Evolutionary conservation across 768 basidiomycete species (phyloP).

Genomic region (Cyclocybe cylindracea): DNA sequence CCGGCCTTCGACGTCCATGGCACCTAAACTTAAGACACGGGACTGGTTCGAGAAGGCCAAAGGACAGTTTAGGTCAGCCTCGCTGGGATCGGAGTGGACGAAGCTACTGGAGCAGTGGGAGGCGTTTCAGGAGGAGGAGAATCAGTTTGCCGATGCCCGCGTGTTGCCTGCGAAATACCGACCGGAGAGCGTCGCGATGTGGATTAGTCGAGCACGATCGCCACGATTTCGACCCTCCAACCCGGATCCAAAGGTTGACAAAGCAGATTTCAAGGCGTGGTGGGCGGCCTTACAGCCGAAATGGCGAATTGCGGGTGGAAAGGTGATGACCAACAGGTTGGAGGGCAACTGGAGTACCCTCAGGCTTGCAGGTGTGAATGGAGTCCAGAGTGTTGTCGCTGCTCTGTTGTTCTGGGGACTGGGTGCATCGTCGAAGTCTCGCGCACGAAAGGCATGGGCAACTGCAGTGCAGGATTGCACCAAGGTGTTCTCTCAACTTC

Average conservation of each 20-base stretch:
- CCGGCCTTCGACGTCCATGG: neutral
- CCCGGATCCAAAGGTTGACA: neutral
- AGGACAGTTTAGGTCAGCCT: neutral
- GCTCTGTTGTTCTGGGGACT: constrained; percentile 3
- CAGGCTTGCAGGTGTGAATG: neutral
- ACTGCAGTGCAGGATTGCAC: too few relatives aligned
- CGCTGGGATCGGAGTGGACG: neutral
- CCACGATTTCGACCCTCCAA: neutral
- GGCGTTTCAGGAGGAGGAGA: neutral
- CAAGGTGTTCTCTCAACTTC: too few relatives aligned
- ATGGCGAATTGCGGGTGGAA: neutral
- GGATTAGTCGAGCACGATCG: constrained; percentile 1
- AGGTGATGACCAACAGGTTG: neutral
- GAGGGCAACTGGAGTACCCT: constrained; percentile 1
- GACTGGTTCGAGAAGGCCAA: neutral
- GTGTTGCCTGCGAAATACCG: neutral
- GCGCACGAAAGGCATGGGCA: too few relatives aligned
- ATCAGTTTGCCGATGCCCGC: neutral
- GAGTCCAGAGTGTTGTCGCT: neutral
- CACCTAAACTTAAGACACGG: neutral
- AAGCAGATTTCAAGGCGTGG: neutral
- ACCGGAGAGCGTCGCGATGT: neutral
- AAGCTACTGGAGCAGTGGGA: neutral
- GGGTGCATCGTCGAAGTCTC: too few relatives aligned
- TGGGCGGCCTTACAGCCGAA: neutral